These are phyloP conservation scores for Beauveria pseudobassiana DNA, from an alignment of 2,329 filamentous ascomycete species.

Conservation along the genomic window DNA sequence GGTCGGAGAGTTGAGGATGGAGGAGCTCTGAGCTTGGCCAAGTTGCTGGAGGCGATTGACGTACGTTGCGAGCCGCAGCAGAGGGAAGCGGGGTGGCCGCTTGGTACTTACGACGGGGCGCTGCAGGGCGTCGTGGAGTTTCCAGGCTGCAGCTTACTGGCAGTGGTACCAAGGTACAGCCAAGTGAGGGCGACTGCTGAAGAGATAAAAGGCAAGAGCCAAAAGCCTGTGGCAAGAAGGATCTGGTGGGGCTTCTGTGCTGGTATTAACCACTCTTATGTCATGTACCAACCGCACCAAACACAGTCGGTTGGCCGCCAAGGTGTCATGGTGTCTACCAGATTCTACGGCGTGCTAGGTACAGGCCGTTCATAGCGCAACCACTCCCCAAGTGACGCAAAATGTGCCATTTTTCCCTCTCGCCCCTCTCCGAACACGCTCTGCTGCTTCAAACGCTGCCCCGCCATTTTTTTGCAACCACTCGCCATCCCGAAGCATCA, in stretches of 20 bases:
- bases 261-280: neutral
- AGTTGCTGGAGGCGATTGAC: constrained; percentile 6
- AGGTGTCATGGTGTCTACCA: neutral
- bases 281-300: too few species aligned
- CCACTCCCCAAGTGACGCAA: constrained; percentile 19
- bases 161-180: too few species aligned
- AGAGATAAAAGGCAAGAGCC: neutral
- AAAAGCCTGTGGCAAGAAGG: too few species aligned
- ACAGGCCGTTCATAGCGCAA: constrained; percentile 9
- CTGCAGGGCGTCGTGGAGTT: neutral
- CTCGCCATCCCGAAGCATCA: constrained; percentile 13
- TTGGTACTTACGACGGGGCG: constrained; percentile 3
- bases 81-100: constrained; percentile 6
- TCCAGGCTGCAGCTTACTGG: neutral
- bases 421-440: constrained; percentile 13
- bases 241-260: neutral
- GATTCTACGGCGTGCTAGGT: neutral
- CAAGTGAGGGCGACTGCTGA: neutral
- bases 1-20: constrained; percentile 2
- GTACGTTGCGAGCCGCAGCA: constrained; percentile 10
- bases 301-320: neutral
- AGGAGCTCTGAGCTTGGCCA: constrained; percentile 7
- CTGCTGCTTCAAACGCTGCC: constrained; percentile 11
- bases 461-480: constrained; percentile 14
- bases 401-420: constrained; percentile 1